A percentile compares a stretch with the other conserved stretches of the same genome.
Evolutionary conservation across 1,284 basidiomycete species (phyloP).

Genomic region (Cystobasidiaceae sp.): DNA sequence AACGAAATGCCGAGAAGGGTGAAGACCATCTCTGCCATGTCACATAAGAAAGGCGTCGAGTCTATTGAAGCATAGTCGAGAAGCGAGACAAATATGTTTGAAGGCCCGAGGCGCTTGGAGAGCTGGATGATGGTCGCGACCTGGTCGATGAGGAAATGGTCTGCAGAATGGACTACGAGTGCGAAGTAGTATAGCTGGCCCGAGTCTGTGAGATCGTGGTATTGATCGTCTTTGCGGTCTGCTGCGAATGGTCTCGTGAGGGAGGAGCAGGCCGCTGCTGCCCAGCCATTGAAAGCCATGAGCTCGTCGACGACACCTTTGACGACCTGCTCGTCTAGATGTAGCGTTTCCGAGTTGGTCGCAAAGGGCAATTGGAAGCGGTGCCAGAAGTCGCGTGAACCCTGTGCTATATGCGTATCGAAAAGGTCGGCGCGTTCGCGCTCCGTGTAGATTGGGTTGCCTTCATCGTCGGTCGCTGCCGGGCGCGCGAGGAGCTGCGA

Average conservation of each 20-base stretch:
- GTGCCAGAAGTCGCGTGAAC: conserved; percentile 80
- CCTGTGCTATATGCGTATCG: conserved; percentile 65
- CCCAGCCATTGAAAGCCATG: conserved; percentile 91
- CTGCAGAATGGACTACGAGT: conserved; percentile 87
- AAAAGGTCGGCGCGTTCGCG: conserved; percentile 77
- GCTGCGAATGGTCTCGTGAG: conserved; percentile 86
- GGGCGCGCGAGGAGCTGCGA: no score
- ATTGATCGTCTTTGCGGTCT: conserved; percentile 69
- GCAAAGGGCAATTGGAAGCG: conserved; percentile 69
- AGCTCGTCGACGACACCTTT: conserved; percentile 81
- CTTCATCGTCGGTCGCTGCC: conserved; percentile 12
- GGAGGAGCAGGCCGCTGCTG: conserved; percentile 89
- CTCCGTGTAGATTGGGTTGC: conserved; percentile 17
- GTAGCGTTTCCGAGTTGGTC: conserved; percentile 68
- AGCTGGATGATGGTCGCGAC: conserved; percentile 91
- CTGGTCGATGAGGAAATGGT: conserved; percentile 95
- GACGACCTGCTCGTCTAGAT: conserved; percentile 81
- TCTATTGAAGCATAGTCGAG: conserved; percentile 88
- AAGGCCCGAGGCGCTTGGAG: conserved; percentile 75
- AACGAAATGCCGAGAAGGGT: conserved; percentile 85
- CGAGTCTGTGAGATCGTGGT: conserved; percentile 73
- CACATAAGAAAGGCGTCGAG: conserved; percentile 82
- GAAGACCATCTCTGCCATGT: conserved; percentile 85
- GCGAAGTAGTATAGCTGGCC: conserved; percentile 88
- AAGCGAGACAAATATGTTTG: conserved; percentile 90